phyloP scores from a whole-genome alignment of 1,139 yeast genomes.

The Casaregolazyma suthepensis region DNA sequence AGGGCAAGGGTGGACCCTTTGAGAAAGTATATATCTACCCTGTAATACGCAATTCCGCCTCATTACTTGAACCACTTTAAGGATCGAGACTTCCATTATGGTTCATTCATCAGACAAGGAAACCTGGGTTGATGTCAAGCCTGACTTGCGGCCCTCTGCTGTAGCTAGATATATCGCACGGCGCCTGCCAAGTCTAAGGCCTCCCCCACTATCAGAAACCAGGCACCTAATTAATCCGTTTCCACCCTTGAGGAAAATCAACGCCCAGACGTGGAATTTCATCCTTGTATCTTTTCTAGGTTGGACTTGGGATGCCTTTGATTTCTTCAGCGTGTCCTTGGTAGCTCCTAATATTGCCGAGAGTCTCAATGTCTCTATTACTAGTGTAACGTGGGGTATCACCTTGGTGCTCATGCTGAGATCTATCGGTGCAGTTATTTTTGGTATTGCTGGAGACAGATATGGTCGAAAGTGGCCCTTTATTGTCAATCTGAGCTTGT shows the following conservation, averaged over 20 bases:
- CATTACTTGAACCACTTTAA: not conserved
- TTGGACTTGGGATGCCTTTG: constrained; percentile 80
- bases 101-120: not conserved
- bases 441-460: constrained; percentile 61
- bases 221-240: constrained; percentile 44
- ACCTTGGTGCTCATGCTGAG: constrained; percentile 74
- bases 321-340: constrained; percentile 64
- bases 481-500: constrained; percentile 45
- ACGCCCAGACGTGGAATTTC: constrained; percentile 52
- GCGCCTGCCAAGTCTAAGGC: constrained; percentile 40
- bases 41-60: not conserved
- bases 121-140: constrained; percentile 2
- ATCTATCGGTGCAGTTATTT: constrained; percentile 68
- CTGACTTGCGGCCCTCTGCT: constrained; percentile 14
- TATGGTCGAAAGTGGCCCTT: constrained; percentile 73
- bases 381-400: constrained; percentile 70
- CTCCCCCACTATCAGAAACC: constrained; percentile 30
- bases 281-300: constrained; percentile 59
- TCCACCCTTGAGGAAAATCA: constrained; percentile 44
- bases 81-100: not conserved
- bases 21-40: not conserved
- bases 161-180: constrained; percentile 36
- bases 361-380: constrained; percentile 44
- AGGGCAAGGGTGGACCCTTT: not conserved
- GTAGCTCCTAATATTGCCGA: constrained; percentile 52